Conservation (phyloP, 768 basidiomycete genomes). For the Tulasnella sp. region DNA sequence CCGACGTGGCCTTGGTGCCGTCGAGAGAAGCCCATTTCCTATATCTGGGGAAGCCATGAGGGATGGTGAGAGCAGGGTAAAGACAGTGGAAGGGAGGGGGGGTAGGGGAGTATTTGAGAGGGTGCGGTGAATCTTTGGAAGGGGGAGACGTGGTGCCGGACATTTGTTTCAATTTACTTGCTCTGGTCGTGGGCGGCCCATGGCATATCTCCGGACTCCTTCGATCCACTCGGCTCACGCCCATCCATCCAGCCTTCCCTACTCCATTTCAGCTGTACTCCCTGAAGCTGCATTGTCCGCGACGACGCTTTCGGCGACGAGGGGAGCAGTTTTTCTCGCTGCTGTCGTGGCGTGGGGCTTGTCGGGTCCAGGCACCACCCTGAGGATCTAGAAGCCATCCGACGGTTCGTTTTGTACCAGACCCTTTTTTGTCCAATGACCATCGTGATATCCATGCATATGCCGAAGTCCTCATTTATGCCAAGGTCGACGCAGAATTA, state of each 20-base stretch:
- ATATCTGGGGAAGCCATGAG: not conserved
- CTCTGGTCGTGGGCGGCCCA: not conserved
- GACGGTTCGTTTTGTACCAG: no score
- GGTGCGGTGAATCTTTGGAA: not conserved
- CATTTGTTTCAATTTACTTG: not conserved
- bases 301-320: not conserved
- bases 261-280: not conserved
- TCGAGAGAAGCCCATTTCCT: not conserved
- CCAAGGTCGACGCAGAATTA: not conserved
- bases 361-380: no score
- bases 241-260: not conserved
- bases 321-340: not conserved
- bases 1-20: not conserved
- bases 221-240: not conserved
- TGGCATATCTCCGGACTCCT: not conserved
- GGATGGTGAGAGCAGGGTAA: not conserved
- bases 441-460: no score
- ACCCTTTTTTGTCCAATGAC: not conserved
- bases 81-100: not conserved
- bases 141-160: not conserved
- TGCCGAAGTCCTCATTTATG: not conserved
- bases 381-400: not conserved
- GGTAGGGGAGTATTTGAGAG: not conserved
- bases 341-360: not conserved
- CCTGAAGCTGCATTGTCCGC: not conserved